These are phyloP conservation scores for Osmozyma mogii DNA, from an alignment of 805 yeast genomes.

Conservation along the genomic window DNA sequence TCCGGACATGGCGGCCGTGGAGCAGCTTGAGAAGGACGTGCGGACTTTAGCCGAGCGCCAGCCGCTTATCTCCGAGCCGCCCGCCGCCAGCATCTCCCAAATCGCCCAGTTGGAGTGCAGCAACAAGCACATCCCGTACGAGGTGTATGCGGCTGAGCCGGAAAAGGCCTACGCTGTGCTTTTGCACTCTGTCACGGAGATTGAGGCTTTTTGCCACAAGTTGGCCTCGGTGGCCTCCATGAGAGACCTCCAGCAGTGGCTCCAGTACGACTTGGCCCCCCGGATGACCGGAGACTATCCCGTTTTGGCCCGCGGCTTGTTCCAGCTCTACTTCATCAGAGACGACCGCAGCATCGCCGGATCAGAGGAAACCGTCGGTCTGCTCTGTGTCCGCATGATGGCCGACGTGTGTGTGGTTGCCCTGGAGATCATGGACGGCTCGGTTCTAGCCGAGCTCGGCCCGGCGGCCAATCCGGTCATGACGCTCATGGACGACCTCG, in stretches of 20 bases:
- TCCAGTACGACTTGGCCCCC: conserved; percentile 20
- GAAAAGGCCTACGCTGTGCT: conserved; percentile 16
- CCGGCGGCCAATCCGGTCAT: neutral
- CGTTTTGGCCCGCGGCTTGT: conserved; percentile 53
- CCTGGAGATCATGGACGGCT: conserved; percentile 3
- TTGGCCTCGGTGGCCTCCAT: conserved; percentile 13
- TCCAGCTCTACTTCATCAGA: conserved; percentile 54
- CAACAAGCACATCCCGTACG: conserved; percentile 32
- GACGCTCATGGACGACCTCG: conserved; percentile 34
- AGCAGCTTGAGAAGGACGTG: too few species aligned
- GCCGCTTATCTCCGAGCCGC: too few species aligned
- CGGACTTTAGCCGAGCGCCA: too few species aligned
- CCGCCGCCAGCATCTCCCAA: conserved; percentile 19
- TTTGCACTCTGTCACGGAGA: conserved; percentile 12
- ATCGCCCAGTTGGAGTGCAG: conserved; percentile 29
- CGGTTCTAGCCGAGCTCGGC: neutral
- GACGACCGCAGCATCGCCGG: conserved; percentile 59
- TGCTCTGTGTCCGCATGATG: conserved; percentile 28
- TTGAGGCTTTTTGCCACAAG: conserved; percentile 13
- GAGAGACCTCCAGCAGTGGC: conserved; percentile 20
- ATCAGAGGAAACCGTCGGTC: conserved; percentile 23
- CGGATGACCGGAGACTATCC: conserved; percentile 19
- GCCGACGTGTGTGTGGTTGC: conserved; percentile 24
- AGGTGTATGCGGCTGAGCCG: conserved; percentile 16
- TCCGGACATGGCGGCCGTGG: too few species aligned